Base-by-base conservation (phyloP, 2,329 filamentous ascomycete species). In the Huntiella savannae region DNA sequence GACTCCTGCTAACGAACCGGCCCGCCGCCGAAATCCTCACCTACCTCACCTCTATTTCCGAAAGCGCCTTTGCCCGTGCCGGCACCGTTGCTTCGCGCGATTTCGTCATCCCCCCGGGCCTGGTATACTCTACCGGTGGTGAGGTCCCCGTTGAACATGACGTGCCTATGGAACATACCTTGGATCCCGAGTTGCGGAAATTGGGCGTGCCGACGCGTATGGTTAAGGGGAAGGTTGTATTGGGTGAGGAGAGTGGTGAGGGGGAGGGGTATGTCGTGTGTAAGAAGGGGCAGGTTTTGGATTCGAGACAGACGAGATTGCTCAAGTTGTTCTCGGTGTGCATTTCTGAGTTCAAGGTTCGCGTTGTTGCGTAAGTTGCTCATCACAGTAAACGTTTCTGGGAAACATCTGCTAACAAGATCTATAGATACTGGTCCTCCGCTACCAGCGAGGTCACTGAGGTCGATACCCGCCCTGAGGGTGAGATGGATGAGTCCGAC, bases 301-400 rank as follows among this genome's bases (percentile, higher is more conserved):
- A 95, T 63, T 87, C 82, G 54, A 74, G 88, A 55, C 91, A 98
- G 71, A 95, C 91, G 48, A 80, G 86, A 53, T 66, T 98, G 58
- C 63, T 98, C 62, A 96, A 96, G 74, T 70, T 94, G 56, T 96
- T 98, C 64, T 81, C 85, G 45, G 75, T 95, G 48, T 84, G 82
- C 52, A 75, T 91, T 63, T 83, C 85, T 49, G 86, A 96, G 66
- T 98, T 98, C 67, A 79, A 71, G 60, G 77, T 98, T 49, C 71
- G 77, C 56, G 65, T 93, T 53, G 66, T 82, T 61, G 87, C 86
- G 58, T 80, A 71, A 61, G 71, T 68, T 39, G 36, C 51, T 12
- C 33, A 35, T 34, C n/a, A 10, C 2, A 1, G 22, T 10, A 10
- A 28, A 28, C 40, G 17, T 36, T 16, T 32, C 28, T 34, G 13